These are phyloP conservation scores for Fomitopsis schrenkii DNA, from an alignment of 1,284 basidiomycete genomes.

Conservation along the genomic window DNA sequence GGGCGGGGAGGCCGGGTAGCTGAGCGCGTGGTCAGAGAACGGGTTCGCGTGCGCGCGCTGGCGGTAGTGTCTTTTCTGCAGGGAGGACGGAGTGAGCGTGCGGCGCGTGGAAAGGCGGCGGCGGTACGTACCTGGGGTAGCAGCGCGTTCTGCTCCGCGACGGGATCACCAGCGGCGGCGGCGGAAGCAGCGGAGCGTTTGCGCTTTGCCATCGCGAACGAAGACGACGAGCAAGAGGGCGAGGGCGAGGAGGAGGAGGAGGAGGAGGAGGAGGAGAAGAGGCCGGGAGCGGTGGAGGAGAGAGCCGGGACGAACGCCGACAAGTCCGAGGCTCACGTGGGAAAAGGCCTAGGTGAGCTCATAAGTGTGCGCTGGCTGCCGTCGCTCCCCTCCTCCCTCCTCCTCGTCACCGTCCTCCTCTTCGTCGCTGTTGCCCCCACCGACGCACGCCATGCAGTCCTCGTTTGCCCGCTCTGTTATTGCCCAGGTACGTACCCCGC, in stretches of 20 bases:
- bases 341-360: constrained; percentile 14
- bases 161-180: constrained; percentile 1
- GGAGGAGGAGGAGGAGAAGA: constrained; percentile 5
- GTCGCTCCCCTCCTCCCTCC: constrained; percentile 8
- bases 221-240: not conserved
- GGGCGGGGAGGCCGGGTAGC: constrained; percentile 82
- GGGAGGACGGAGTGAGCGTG: constrained; percentile 4
- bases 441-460: constrained; percentile 25
- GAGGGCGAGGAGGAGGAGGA: not conserved
- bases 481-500: constrained; percentile 38
- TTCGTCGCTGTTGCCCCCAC: not conserved
- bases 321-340: constrained; percentile 11
- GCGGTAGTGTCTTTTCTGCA: constrained; percentile 92
- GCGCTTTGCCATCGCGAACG: constrained; percentile 41
- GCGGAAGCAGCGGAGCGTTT: constrained; percentile 31
- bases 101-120: constrained; percentile 1
- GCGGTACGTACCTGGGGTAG: constrained; percentile 29
- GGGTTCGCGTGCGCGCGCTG: constrained; percentile 98
- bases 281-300: too few relatives aligned
- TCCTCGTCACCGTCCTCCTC: not conserved
- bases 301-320: not conserved
- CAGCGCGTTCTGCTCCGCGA: constrained; percentile 20
- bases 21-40: constrained; percentile 92
- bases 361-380: constrained; percentile 15
- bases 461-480: constrained; percentile 40